Evolutionary conservation across 2,329 filamentous ascomycete species (phyloP).

Genomic region (Ceratocystis variospora): DNA sequence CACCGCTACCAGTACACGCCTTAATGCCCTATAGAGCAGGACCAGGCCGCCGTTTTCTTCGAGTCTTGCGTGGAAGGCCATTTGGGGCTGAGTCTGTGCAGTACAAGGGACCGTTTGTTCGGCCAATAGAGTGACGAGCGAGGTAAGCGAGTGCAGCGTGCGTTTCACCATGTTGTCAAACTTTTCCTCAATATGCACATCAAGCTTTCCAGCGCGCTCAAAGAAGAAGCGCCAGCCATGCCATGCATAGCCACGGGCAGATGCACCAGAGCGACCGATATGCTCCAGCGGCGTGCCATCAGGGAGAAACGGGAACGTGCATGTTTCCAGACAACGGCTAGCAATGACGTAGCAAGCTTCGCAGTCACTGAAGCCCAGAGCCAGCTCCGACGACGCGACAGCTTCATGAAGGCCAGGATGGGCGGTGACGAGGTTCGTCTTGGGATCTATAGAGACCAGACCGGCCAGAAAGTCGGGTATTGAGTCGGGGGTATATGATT

Average conservation of each 20-base stretch:
- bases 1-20: slow-evolving; percentile 13
- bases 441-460: slow-evolving; percentile 8
- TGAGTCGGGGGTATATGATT: slow-evolving; percentile 5
- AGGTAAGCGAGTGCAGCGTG: slow-evolving; percentile 17
- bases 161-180: slow-evolving; percentile 19
- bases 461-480: slow-evolving; percentile 6
- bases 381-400: slow-evolving; percentile 9
- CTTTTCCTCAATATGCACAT: slow-evolving; percentile 18
- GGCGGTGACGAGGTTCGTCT: not conserved
- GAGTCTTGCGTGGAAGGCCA: slow-evolving; percentile 17
- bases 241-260: slow-evolving; percentile 15
- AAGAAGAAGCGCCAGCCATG: slow-evolving; percentile 17
- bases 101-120: slow-evolving; percentile 17
- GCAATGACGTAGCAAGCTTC: slow-evolving; percentile 18
- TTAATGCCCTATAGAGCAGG: slow-evolving; percentile 13
- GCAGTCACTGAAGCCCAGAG: slow-evolving; percentile 15
- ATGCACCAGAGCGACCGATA: slow-evolving; percentile 8
- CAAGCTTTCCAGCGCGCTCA: slow-evolving; percentile 16
- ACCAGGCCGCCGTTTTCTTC: slow-evolving; percentile 18
- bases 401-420: slow-evolving; percentile 15
- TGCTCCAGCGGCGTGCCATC: slow-evolving; percentile 17
- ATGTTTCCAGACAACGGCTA: slow-evolving; percentile 18
- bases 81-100: slow-evolving; percentile 12
- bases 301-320: slow-evolving; percentile 16
- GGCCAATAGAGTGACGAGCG: slow-evolving; percentile 15